Evolutionary conservation across 257 asterid species (phyloP).

Genomic region (Nemophila menziesii): DNA sequence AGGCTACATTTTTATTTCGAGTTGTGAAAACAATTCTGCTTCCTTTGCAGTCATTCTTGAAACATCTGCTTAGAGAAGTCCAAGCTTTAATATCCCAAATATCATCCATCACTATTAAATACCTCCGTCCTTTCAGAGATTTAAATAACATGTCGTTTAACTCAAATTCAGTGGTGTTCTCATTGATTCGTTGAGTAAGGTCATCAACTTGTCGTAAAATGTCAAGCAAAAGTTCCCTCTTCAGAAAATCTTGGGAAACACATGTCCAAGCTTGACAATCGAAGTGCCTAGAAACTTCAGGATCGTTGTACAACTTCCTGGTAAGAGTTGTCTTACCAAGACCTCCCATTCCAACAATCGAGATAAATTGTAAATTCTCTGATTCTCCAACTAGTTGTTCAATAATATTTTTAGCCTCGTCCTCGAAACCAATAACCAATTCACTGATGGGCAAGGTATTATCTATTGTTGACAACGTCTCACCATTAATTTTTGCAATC

Average conservation of each 20-base stretch:
- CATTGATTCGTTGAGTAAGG: too few relatives aligned
- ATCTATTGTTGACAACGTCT: neutral
- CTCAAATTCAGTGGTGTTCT: neutral
- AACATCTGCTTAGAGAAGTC: neutral
- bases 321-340: slow-evolving; percentile 4
- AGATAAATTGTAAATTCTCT: neutral
- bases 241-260: neutral
- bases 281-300: neutral
- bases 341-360: slow-evolving; percentile 6
- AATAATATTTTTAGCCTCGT: neutral
- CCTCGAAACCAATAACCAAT: slow-evolving; percentile 4
- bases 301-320: neutral
- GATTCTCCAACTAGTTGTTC: neutral
- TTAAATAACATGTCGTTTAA: neutral
- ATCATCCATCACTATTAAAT: neutral
- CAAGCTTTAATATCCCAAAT: neutral
- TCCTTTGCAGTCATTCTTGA: neutral
- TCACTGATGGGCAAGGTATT: neutral
- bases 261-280: neutral
- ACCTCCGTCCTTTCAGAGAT: neutral
- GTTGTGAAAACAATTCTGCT: neutral
- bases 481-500: neutral
- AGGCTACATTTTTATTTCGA: neutral
- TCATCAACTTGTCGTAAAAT: neutral
- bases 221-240: neutral